Percentiles rank a stretch among this genome's conserved stretches.
Conservation (phyloP, 768 basidiomycete genomes). For the Cyclocybe aegerita region DNA sequence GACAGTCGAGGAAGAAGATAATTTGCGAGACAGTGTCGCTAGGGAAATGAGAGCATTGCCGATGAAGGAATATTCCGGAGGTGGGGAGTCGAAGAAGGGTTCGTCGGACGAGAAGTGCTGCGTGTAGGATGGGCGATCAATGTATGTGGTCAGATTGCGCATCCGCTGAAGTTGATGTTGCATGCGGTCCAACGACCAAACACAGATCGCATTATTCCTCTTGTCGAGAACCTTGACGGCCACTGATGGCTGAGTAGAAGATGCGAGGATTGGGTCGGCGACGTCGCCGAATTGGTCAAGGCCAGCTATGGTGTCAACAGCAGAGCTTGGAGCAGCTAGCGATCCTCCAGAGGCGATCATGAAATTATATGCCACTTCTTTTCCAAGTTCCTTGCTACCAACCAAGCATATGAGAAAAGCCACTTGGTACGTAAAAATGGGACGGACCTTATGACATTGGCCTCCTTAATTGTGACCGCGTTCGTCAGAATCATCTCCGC, state of each 20-base stretch:
- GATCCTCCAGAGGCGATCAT: conserved; percentile 83
- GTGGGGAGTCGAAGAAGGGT: conserved; percentile 87
- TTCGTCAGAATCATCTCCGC: conserved; percentile 84
- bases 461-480: conserved; percentile 89
- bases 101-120: conserved; percentile 93
- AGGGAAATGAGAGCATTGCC: conserved; percentile 85
- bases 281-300: conserved; percentile 93
- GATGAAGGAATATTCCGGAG: conserved; percentile 90
- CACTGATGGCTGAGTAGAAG: conserved; percentile 77
- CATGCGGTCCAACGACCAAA: conserved; percentile 89
- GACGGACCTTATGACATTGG: conserved; percentile 84
- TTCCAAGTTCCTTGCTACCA: conserved; percentile 78
- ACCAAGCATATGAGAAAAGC: conserved; percentile 5
- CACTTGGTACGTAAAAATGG: conserved; percentile 1
- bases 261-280: conserved; percentile 75
- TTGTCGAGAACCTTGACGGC: conserved; percentile 92
- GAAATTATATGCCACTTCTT: conserved; percentile 91
- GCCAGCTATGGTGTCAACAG: conserved; percentile 82
- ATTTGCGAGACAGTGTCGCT: conserved; percentile 72
- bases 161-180: conserved; percentile 89
- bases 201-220: conserved; percentile 81
- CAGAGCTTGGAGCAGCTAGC: conserved; percentile 76
- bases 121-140: conserved; percentile 90
- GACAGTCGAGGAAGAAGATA: conserved; percentile 72
- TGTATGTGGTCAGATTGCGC: conserved; percentile 88